Conservation (phyloP, 805 yeast genomes). For the Yarrowia divulgata region DNA sequence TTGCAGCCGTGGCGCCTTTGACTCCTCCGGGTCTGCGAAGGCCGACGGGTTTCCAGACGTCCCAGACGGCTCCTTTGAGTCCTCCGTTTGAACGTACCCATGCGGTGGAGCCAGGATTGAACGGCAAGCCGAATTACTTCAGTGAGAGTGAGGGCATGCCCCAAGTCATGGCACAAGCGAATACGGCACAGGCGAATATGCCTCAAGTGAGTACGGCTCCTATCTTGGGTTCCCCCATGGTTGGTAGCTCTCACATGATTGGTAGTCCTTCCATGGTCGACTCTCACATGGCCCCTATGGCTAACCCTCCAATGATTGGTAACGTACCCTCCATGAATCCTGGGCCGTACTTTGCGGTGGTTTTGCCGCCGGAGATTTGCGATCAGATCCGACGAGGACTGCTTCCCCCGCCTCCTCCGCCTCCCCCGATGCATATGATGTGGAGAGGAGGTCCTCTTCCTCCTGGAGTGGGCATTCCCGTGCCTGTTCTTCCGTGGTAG, state of each 20-base stretch:
- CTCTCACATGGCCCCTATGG: neutral
- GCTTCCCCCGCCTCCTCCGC: conserved; percentile 37
- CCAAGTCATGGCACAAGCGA: too few relatives aligned
- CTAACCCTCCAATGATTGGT: neutral
- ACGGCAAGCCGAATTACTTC: conserved; percentile 11
- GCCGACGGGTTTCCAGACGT: too few relatives aligned
- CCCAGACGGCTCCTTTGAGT: neutral
- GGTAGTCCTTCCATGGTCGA: neutral
- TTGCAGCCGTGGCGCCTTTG: conserved; percentile 16
- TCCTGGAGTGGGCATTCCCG: conserved; percentile 32
- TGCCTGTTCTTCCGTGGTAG: conserved; percentile 28
- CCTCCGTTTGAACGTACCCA: conserved; percentile 10
- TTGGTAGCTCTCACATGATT: too few relatives aligned
- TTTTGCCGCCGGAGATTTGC: conserved; percentile 32
- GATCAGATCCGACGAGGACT: conserved; percentile 36
- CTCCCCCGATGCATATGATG: conserved; percentile 32
- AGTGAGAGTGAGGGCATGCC: too few relatives aligned
- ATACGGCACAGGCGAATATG: neutral
- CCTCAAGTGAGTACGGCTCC: too few relatives aligned
- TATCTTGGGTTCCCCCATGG: too few relatives aligned
- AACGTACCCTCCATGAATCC: neutral
- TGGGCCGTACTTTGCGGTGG: conserved; percentile 22
- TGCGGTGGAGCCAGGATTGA: neutral
- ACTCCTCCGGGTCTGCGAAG: conserved; percentile 18
- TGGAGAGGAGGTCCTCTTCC: conserved; percentile 37